Evolutionary conservation across 805 yeast species (phyloP), one percentile per base, ranked within the genome.

Genomic region (Torulaspora indica): DNA sequence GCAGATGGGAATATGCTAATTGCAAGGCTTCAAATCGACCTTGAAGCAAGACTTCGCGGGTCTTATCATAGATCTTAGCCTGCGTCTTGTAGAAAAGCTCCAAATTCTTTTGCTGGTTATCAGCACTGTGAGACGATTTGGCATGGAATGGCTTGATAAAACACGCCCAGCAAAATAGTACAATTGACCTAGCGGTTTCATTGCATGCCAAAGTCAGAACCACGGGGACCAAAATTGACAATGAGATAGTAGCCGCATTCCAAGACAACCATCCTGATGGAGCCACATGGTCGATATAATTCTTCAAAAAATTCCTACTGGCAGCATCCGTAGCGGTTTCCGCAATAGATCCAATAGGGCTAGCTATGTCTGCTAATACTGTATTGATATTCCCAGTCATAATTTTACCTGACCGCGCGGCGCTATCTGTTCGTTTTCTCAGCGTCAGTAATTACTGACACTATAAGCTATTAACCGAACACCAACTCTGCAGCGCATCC

Each of bases 41-140:
- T 63, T 83, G 76, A 52, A 85, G 71, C 32, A 85, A 69, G 29
- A 74, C 67, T 37, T 74, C 70, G 57, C 95, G 77, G 3, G 95
- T 85, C 35, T 77, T 64, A 60, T 85, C 95, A 60, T 85, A 85
- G 35, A 86, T 74, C 43, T 75, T 77, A 8, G 95, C 95, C 65
- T 86, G 95, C 36, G 78, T 78, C 55, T 77, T 76, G 67, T 85
- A 85, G 60, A 85, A 85, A 20, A 74, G 67, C 61, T 86, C 95
- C 34, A 65, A 39, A 40, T 64, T 63, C 35, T 49, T 54, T 43
- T 61, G 68, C 43, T 65, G 68, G 42, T 57, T 53, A 18, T 56
- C 45, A 24, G 47, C 35, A 12, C 41, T 36, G 14, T 37, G 41
- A 17, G 48, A 34, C 13, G 39, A 33, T 27, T 28, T 41, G 15